Conservation (phyloP, 176 grass and related monocot species). For the Zizania latifolia region DNA sequence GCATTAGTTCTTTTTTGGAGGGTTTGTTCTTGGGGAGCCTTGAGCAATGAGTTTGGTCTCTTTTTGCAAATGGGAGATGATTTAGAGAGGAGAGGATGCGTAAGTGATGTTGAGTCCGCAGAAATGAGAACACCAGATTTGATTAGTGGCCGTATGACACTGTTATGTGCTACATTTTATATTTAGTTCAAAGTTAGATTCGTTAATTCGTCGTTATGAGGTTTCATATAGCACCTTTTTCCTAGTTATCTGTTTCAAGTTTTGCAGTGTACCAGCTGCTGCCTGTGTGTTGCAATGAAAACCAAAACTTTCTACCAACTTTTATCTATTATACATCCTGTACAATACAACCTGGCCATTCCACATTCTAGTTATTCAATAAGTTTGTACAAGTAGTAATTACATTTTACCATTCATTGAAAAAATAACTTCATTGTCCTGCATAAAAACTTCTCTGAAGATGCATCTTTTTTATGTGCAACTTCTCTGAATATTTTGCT, state of each 20-base stretch:
- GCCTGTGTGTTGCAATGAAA: too few relatives aligned
- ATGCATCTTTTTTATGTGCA: conserved; percentile 3
- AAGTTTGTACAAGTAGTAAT: too few relatives aligned
- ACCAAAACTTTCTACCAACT: too few relatives aligned
- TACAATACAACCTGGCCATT: too few relatives aligned
- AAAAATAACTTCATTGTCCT: too few relatives aligned
- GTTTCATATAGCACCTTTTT: not conserved
- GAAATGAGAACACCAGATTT: conserved; percentile 10
- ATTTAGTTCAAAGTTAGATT: conserved; percentile 9
- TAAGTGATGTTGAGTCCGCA: conserved; percentile 5
- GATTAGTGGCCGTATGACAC: conserved; percentile 18
- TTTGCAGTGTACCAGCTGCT: too few relatives aligned
- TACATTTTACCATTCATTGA: too few relatives aligned
- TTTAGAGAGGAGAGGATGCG: conserved; percentile 20
- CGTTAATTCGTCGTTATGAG: not conserved
- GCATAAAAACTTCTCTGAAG: not conserved
- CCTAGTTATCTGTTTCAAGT: too few relatives aligned
- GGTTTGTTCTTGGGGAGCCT: conserved; percentile 3
- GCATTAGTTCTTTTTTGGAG: conserved; percentile 20
- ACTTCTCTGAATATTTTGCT: too few relatives aligned
- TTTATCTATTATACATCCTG: too few relatives aligned
- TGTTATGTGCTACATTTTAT: conserved; percentile 16
- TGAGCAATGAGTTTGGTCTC: not conserved
- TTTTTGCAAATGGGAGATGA: conserved; percentile 20
- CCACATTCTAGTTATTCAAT: too few relatives aligned